Evolutionary conservation across 805 yeast genomes (phyloP).

Genomic region (Debaryomyces maramus): DNA sequence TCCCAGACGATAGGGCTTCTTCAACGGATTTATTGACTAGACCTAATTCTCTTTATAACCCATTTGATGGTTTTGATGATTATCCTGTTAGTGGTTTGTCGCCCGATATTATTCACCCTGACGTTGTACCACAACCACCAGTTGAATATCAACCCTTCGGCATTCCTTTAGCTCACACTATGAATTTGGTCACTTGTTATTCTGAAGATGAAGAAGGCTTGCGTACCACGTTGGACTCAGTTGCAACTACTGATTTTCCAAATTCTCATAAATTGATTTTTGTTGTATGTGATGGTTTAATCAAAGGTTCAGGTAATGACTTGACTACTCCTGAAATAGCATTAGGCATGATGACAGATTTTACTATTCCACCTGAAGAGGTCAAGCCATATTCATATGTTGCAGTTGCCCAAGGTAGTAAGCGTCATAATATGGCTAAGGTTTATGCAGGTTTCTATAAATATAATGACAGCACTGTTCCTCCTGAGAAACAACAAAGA

Average conservation of each 20-base stretch:
- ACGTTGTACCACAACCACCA: slow-evolving; percentile 90
- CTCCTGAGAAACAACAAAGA: slow-evolving; percentile 78
- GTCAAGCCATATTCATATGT: slow-evolving; percentile 86
- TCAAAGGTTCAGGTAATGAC: slow-evolving; percentile 93
- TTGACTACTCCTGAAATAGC: slow-evolving; percentile 87
- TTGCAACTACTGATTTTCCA: slow-evolving; percentile 94
- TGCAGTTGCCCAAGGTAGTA: slow-evolving; percentile 91
- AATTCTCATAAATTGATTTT: slow-evolving; percentile 87
- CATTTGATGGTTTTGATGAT: slow-evolving; percentile 34
- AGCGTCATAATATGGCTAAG: slow-evolving; percentile 97
- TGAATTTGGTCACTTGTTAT: slow-evolving; percentile 76
- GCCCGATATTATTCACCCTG: slow-evolving; percentile 64
- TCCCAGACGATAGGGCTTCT: slow-evolving; percentile 30
- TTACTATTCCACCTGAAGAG: slow-evolving; percentile 67
- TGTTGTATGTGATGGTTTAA: slow-evolving; percentile 89
- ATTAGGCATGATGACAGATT: slow-evolving; percentile 75
- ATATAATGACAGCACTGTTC: slow-evolving; percentile 74
- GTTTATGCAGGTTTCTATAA: slow-evolving; percentile 92
- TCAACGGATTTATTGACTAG: slow-evolving; percentile 36
- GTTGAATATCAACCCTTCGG: slow-evolving; percentile 83
- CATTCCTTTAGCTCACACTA: slow-evolving; percentile 61
- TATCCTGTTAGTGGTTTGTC: slow-evolving; percentile 49
- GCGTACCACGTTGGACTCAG: slow-evolving; percentile 84
- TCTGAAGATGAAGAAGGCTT: slow-evolving; percentile 89
- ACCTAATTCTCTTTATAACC: slow-evolving; percentile 28